Percentiles rank a stretch among this genome's conserved stretches.
Conservation (phyloP, 768 basidiomycete species). For the Trametes meyenii region DNA sequence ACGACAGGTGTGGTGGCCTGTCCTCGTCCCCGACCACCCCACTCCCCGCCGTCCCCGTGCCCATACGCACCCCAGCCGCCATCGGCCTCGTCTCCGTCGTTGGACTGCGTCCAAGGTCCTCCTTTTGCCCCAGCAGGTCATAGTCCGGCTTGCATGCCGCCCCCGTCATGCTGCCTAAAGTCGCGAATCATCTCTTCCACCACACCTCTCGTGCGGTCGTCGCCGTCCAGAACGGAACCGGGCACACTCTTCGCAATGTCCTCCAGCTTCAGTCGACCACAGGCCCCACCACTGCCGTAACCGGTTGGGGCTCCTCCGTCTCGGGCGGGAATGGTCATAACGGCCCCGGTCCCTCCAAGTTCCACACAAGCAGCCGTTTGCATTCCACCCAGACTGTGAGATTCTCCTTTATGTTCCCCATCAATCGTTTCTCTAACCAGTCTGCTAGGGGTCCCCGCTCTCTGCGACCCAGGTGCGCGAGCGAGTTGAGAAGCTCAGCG, state of each 20-base stretch:
- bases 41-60: background rate
- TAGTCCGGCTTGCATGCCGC: slow-evolving; percentile 18
- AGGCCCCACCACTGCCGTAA: slow-evolving; percentile 39
- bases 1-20: background rate
- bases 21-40: background rate
- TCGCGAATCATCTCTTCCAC: slow-evolving; percentile 76
- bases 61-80: background rate
- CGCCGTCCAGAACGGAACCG: slow-evolving; percentile 70
- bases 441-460: slow-evolving; percentile 10
- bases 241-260: slow-evolving; percentile 73
- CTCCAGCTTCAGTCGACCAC: slow-evolving; percentile 65
- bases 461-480: slow-evolving; percentile 21
- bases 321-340: slow-evolving; percentile 55
- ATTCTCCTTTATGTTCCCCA: slow-evolving; percentile 15
- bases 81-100: background rate
- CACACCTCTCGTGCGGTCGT: slow-evolving; percentile 77
- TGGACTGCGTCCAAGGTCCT: background rate
- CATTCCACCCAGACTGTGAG: slow-evolving; percentile 69
- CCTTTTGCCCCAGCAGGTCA: slow-evolving; percentile 2
- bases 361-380: slow-evolving; percentile 71
- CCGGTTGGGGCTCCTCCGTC: slow-evolving; percentile 50
- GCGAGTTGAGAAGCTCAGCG: slow-evolving; percentile 22
- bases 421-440: background rate
- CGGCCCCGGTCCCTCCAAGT: slow-evolving; percentile 74
- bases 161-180: slow-evolving; percentile 63